Base-by-base conservation (phyloP, 306 rosid genomes). In the Ochetophila trinervis region DNA sequence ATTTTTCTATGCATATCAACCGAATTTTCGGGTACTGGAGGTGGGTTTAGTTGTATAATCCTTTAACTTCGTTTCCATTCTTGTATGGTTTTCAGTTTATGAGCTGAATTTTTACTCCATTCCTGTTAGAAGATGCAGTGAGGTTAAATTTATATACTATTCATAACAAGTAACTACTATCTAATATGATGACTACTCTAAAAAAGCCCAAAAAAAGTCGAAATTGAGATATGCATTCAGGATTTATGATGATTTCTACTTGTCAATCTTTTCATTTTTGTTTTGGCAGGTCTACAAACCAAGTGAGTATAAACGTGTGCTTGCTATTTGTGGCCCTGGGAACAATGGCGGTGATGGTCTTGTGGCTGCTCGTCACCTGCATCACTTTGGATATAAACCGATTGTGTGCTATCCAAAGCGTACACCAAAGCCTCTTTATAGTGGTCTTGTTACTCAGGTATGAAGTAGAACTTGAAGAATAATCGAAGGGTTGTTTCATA, bases 281-380 rank as follows among this genome's bases (percentile, higher is more conserved):
- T 54, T 14, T 49, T 58, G 16, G 16, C 76, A 93, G 99, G 96
- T 83, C 57, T 93, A 86, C 78, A 88, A 83, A 73, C 76, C 83
- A 7, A 56, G 78, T 45, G 91, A 90, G 84, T 82, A 80, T 75
- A 69, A 71, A 23, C 91, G 85, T 18, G 91, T 93, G 64, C 97
- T 93, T 50, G 75, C 73, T 32, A 74, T 93, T 4, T 93, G 99
- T 79, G 99, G 99, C 57, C 99, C 99, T 67, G 99, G 99, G 60
- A 93, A 93, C 80, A 93, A 93, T 68, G 97, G 97, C 7, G 99
- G 97, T 62, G 99, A 93, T 48, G 99, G 97, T 74, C 82, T 90
- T 10, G 99, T 93, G 69, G 97, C 96, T 75, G 90, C 99, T 22
- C 96, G 99, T 53, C 99, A 93, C 69, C 81, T 93, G 56, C 76